Conservation (phyloP, 495 filamentous ascomycete genomes). For the Neurospora sp. region DNA sequence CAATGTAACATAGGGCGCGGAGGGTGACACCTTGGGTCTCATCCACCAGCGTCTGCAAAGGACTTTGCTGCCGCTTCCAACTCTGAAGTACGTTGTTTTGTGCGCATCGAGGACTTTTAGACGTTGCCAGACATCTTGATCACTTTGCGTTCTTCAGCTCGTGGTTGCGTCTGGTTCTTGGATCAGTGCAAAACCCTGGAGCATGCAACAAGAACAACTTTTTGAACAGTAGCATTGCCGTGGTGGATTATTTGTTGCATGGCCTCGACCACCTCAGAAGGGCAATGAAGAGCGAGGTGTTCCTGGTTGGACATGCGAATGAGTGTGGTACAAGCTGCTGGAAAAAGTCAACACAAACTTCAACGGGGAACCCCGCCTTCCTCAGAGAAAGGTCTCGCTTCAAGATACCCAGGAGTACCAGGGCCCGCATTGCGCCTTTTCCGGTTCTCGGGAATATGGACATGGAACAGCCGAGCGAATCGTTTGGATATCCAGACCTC, state of each 20-base stretch:
- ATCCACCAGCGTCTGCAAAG: background rate
- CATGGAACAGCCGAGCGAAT: background rate
- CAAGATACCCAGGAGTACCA: background rate
- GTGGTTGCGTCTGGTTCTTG: background rate
- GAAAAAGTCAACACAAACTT: background rate
- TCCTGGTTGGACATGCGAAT: background rate
- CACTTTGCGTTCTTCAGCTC: background rate
- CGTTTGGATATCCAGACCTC: background rate
- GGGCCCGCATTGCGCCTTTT: background rate
- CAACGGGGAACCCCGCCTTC: background rate
- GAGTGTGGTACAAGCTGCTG: background rate
- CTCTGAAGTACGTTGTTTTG: background rate
- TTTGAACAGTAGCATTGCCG: background rate
- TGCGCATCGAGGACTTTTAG: background rate
- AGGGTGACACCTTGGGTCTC: background rate
- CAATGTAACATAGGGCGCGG: background rate
- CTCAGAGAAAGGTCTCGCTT: background rate
- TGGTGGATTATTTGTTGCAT: background rate
- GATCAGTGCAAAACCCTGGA: background rate
- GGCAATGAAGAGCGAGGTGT: background rate
- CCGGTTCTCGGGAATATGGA: background rate
- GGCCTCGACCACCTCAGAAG: background rate
- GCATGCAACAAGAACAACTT: background rate
- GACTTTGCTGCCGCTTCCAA: background rate
- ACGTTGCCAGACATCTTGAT: background rate